Evolutionary conservation across 257 asterid species (phyloP), one percentile per base, ranked within the genome.

Genomic region (Apocynum venetum): DNA sequence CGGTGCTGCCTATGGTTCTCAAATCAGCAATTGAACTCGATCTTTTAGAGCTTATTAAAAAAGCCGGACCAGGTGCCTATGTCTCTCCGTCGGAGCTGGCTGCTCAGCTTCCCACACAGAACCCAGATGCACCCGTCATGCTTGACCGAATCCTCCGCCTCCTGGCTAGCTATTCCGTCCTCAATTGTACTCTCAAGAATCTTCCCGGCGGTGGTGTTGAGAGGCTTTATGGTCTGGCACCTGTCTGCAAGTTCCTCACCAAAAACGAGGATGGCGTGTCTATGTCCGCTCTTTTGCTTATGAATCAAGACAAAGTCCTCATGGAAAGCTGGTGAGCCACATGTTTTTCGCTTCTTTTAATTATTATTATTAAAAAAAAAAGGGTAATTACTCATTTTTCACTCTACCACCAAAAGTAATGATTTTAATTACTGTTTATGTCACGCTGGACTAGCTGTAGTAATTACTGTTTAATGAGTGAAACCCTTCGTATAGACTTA

Each of bases 301-400:
- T 94, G 97, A 90, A 92, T 83, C 97, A 89, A 75, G 97, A 94
- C 71, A 94, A 89, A 80, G 84, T 94, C 19, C 93, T 90, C 35
- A 89, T 92, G 97, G 96, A 94, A 85, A 90, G 96, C 90, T 94
- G 97, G 98, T 91, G 79, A 80, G 19, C 52, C 36, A 17, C n/a
- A 17, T 8, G 35, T 61, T 35, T 31, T 63, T 36, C 41, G 35
- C 13, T 49, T 25, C 31, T 25, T 25, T 25, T 25, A 25, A 25
- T 25, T 25, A 25, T 25, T 25, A 25, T 25, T 25, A 25, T 25
- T 25, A 25, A 25, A 25, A n/a, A n/a, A 25, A 25, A 25, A 25
- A 25, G 31, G 31, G 31, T 25, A 25, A 25, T 25, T 25, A 25
- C 31, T 25, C 31, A 25, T 0, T 25, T 25, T 25, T 25, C 31